Percentiles rank a stretch among this genome's conserved stretches.
Conservation (phyloP, 768 basidiomycete genomes). For the Russula dissimulans region DNA sequence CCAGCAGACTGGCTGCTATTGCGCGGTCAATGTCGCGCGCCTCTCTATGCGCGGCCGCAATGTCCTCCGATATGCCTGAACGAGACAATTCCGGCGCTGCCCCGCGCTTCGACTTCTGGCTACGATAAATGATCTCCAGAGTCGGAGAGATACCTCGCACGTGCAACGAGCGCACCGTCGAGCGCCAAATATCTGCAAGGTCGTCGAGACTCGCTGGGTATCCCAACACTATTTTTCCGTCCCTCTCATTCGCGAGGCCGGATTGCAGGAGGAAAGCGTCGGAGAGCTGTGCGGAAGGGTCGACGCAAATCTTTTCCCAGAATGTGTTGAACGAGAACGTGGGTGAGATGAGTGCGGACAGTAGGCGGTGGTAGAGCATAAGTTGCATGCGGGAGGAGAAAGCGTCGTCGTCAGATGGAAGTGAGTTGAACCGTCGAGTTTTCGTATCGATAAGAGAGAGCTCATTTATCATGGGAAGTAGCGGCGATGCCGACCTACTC, state of each 20-base stretch:
- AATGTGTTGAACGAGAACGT: conserved; percentile 42
- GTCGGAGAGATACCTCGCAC: conserved; percentile 31
- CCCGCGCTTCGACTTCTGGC: conserved; percentile 9
- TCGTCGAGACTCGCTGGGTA: conserved; percentile 24
- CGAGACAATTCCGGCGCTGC: neutral
- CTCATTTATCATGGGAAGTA: conserved; percentile 16
- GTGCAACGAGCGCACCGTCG: conserved; percentile 19
- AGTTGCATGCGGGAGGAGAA: conserved; percentile 57
- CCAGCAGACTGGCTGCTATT: conserved; percentile 38
- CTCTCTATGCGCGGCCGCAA: conserved; percentile 25
- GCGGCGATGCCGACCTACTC: neutral
- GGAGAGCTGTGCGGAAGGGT: conserved; percentile 41
- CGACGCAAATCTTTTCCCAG: conserved; percentile 40
- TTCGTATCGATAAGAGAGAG: conserved; percentile 60
- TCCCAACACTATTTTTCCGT: neutral
- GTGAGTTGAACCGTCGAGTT: conserved; percentile 40
- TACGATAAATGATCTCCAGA: conserved; percentile 46
- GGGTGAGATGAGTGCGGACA: conserved; percentile 40
- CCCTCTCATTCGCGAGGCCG: conserved; percentile 17
- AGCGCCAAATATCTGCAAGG: conserved; percentile 28
- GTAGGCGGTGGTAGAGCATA: conserved; percentile 67
- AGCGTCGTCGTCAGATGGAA: conserved; percentile 54
- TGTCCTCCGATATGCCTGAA: neutral
- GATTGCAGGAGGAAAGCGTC: conserved; percentile 34
- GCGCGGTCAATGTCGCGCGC: conserved; percentile 37